phyloP scores from a whole-genome alignment of 495 filamentous ascomycete genomes.

The Hyaloscypha finlandica region DNA sequence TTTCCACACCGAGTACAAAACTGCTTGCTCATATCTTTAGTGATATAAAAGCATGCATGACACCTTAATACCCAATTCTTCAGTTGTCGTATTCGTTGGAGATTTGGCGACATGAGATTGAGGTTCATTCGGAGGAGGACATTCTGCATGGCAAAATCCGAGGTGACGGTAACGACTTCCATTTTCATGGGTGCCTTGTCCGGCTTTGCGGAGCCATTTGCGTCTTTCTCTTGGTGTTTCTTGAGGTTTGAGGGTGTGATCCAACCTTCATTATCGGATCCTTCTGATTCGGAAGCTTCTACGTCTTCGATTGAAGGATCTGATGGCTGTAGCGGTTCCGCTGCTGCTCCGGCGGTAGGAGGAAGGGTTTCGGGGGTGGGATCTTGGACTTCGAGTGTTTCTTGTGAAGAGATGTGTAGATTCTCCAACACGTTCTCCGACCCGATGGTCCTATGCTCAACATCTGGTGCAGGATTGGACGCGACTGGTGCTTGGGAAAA shows the following conservation, averaged over 20 bases:
- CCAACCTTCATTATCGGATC: slow-evolving; percentile 79
- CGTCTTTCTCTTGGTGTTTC: slow-evolving; percentile 72
- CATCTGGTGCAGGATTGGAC: not conserved
- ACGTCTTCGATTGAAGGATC: slow-evolving; percentile 18
- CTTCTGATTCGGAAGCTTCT: slow-evolving; percentile 44
- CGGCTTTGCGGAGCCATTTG: slow-evolving; percentile 47
- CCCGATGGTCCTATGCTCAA: not conserved
- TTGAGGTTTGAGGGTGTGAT: slow-evolving; percentile 94
- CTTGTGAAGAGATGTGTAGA: not conserved
- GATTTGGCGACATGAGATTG: slow-evolving; percentile 76
- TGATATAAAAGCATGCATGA: slow-evolving; percentile 88
- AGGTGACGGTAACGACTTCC: slow-evolving; percentile 84
- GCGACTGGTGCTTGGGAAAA: not conserved
- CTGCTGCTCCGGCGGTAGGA: not conserved
- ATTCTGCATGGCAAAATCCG: slow-evolving; percentile 97
- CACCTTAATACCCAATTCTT: slow-evolving; percentile 89
- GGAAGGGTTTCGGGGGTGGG: not conserved
- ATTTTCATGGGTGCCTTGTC: slow-evolving; percentile 59
- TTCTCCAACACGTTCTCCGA: not conserved
- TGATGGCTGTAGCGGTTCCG: not conserved
- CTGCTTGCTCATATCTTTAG: slow-evolving; percentile 83
- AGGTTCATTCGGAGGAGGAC: slow-evolving; percentile 92
- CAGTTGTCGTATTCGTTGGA: slow-evolving; percentile 76
- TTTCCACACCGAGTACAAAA: slow-evolving; percentile 94
- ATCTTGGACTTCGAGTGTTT: slow-evolving; percentile 7